Base-by-base conservation (phyloP, 129 eudicot genomes). In the Escallonia rubra region DNA sequence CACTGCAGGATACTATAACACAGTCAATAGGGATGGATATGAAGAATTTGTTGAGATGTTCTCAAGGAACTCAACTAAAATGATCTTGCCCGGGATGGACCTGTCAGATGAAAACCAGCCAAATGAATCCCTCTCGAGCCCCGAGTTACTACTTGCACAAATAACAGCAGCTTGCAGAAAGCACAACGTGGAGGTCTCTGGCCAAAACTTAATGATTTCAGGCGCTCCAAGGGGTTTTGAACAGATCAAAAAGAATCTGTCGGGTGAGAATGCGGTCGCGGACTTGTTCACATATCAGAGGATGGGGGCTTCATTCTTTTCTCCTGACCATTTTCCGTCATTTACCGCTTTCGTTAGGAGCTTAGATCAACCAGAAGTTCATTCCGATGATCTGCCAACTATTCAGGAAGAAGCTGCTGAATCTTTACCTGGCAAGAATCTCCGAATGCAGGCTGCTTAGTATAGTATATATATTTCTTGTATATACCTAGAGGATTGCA, bases 221-320 rank as follows among this genome's bases (percentile, higher is more conserved):
- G 80, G 83, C 3, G 74, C 51, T 11, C 45, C 63, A 0, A 55
- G 65, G 72, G 87, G 72, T 14, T 80, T 92, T 55, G 81, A 86
- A 62, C 83, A 76, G 67, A 89, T 92, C 3, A 84, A 74, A 78
- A 84, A 73, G 75, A 79, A 82, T 68, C 50, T 93, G 71, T 13
- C 49, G 46, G 69, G 81, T 7, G 85, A 71, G 64, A 77, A 86
- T 59, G 81, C 74, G 23, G 84, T 72, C 14, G 80, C 71, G 75
- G 67, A 80, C 43, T 16, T 76, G 82, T 93, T 93, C 72, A 81
- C 80, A 8, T 93, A 93, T 74, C 96, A 93, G 67, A 84, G 92
- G 61, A 93, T 86, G 98, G 98, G 98, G 8, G 85, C 85, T 4
- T 75, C 80, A 13, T 93, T 93, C 87, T 93, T 89, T 65, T 86